Percentiles rank a stretch among this genome's conserved stretches.
Conservation (phyloP, 768 basidiomycete species). For the Amanita phalloides region DNA sequence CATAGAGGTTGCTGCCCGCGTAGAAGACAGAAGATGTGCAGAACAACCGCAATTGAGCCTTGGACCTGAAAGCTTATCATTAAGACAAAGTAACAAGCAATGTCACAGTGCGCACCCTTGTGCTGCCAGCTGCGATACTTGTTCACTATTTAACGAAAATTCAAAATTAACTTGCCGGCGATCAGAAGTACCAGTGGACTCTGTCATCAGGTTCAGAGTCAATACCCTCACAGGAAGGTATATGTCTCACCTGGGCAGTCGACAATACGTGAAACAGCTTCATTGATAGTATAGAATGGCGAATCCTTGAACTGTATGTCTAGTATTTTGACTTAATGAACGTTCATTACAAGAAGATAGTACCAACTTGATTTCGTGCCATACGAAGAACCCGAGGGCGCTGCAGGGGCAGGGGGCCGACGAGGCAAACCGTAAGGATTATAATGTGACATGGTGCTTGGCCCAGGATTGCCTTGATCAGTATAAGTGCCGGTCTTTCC, state of each 20-base stretch:
- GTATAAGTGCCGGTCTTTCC: slow-evolving; percentile 20
- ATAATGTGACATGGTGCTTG: slow-evolving; percentile 36
- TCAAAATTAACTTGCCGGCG: slow-evolving; percentile 50
- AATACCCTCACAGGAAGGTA: slow-evolving; percentile 1
- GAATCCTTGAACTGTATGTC: slow-evolving; percentile 72
- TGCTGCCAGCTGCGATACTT: slow-evolving; percentile 46
- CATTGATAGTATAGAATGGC: slow-evolving; percentile 65
- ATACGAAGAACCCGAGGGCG: slow-evolving; percentile 24
- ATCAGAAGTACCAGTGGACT: slow-evolving; percentile 72
- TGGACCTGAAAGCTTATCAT: slow-evolving; percentile 30
- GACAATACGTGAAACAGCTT: slow-evolving; percentile 48
- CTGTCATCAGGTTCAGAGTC: slow-evolving; percentile 22
- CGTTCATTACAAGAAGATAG: not conserved
- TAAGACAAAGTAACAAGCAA: slow-evolving; percentile 5
- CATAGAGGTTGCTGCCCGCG: slow-evolving; percentile 40
- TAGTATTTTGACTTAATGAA: slow-evolving; percentile 15
- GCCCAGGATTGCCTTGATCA: slow-evolving; percentile 15
- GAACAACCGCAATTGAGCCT: slow-evolving; percentile 76
- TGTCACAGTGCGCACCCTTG: slow-evolving; percentile 31
- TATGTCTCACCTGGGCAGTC: slow-evolving; percentile 69
- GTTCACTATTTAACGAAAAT: slow-evolving; percentile 61
- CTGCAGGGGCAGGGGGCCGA: slow-evolving; percentile 22
- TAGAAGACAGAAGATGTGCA: slow-evolving; percentile 81
- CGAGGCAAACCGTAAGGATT: slow-evolving; percentile 51
- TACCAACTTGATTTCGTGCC: slow-evolving; percentile 15